Evolutionary conservation across 2,329 filamentous ascomycete species (phyloP).

Genomic region (Xylariaceae sp.): DNA sequence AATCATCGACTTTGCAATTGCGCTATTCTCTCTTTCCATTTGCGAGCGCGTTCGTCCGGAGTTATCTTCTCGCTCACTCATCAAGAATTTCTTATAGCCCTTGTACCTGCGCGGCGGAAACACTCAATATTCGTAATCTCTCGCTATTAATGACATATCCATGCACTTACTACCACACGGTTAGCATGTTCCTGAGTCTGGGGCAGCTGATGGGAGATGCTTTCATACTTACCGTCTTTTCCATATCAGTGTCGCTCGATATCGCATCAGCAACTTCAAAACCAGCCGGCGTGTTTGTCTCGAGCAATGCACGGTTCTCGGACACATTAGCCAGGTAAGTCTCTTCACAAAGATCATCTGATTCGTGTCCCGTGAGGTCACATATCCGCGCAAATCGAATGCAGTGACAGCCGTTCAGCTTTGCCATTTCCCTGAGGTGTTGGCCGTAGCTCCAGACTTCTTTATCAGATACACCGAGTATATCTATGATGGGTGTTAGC

Average conservation of each 20-base stretch:
- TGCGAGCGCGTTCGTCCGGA: slow-evolving; percentile 12
- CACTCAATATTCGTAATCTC: no score
- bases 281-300: slow-evolving; percentile 7
- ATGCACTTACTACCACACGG: no score
- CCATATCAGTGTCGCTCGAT: slow-evolving; percentile 11
- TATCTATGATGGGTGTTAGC: slow-evolving; percentile 10
- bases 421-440: slow-evolving; percentile 9
- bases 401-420: slow-evolving; percentile 8
- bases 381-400: slow-evolving; percentile 16
- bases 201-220: no score
- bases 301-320: slow-evolving; percentile 10
- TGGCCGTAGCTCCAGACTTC: slow-evolving; percentile 16
- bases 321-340: slow-evolving; percentile 9
- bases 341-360: slow-evolving; percentile 5
- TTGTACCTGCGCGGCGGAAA: slow-evolving; percentile 14
- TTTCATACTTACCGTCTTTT: no score
- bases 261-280: slow-evolving; percentile 15
- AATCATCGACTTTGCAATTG: slow-evolving; percentile 16
- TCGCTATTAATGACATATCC: no score
- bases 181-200: no score
- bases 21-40: slow-evolving; percentile 14
- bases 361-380: slow-evolving; percentile 13
- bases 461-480: slow-evolving; percentile 14
- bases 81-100: slow-evolving; percentile 16
- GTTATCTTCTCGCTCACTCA: slow-evolving; percentile 13